phyloP scores from a whole-genome alignment of 495 filamentous ascomycete species.

The Hyaloscypha bicolor region DNA sequence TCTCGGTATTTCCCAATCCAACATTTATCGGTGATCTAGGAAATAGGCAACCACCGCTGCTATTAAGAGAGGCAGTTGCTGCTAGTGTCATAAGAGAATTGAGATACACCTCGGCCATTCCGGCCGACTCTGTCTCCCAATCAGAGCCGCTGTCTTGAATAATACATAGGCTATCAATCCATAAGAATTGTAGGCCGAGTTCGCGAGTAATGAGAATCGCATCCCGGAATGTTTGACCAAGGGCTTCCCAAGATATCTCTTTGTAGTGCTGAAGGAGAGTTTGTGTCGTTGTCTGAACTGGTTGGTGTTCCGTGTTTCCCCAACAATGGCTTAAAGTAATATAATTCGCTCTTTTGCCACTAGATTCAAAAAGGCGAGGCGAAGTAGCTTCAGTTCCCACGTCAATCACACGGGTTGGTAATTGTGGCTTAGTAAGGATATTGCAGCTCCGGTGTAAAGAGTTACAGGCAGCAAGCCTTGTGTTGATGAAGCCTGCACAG shows the following conservation, averaged over 20 bases:
- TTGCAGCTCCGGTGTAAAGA: too few species aligned
- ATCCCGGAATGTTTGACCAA: neutral
- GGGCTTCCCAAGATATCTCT: neutral
- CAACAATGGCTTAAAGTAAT: slow-evolving; percentile 9
- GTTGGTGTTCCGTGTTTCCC: neutral
- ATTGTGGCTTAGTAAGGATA: too few species aligned
- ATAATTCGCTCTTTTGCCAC: too few species aligned
- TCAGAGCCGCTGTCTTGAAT: neutral
- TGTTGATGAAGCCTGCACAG: too few species aligned
- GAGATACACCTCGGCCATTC: neutral
- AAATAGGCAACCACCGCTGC: too few species aligned
- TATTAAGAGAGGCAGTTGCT: too few species aligned
- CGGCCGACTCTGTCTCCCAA: neutral
- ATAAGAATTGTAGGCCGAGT: neutral
- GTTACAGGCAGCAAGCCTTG: too few species aligned
- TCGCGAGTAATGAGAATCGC: neutral
- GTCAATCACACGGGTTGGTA: too few species aligned
- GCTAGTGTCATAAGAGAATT: neutral
- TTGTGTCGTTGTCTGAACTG: neutral
- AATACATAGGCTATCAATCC: slow-evolving; percentile 6
- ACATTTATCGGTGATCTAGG: too few species aligned
- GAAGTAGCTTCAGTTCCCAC: too few species aligned
- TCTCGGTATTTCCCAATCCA: too few species aligned
- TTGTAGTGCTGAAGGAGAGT: neutral
- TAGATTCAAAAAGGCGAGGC: too few species aligned